Evolutionary conservation across 768 basidiomycete genomes (phyloP).

Genomic region (Hericium alpestre): DNA sequence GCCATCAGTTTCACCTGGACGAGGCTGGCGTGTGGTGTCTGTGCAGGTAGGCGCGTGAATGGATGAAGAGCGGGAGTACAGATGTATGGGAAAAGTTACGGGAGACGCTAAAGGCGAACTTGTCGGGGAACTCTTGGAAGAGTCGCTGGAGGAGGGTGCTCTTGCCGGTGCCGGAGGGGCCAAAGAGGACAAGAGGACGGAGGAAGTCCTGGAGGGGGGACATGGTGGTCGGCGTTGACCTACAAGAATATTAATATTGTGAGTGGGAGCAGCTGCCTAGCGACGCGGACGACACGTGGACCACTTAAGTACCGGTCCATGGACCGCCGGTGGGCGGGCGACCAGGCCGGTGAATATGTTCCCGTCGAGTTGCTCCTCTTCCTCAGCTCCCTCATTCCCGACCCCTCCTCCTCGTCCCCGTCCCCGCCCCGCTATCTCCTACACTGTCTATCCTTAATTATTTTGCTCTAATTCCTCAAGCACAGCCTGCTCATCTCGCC

Average conservation of each 20-base stretch:
- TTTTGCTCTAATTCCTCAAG: constrained; percentile 2
- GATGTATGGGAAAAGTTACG: constrained; percentile 35
- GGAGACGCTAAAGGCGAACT: constrained; percentile 89
- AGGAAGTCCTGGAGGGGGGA: constrained; percentile 30
- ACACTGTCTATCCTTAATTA: constrained; percentile 5
- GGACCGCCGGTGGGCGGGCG: background rate
- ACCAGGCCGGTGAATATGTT: too few species aligned
- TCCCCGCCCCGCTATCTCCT: constrained; percentile 2
- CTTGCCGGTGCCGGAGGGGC: constrained; percentile 91
- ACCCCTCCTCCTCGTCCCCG: constrained; percentile 4
- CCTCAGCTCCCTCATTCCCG: background rate
- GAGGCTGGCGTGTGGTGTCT: constrained; percentile 86
- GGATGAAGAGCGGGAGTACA: background rate
- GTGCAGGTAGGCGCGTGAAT: constrained; percentile 6
- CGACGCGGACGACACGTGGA: background rate
- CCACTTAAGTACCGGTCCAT: background rate
- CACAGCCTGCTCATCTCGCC: background rate
- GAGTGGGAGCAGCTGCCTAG: background rate
- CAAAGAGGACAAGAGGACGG: constrained; percentile 79
- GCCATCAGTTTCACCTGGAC: constrained; percentile 75
- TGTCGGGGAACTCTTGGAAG: constrained; percentile 69
- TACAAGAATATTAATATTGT: background rate
- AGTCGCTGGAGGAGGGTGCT: constrained; percentile 79
- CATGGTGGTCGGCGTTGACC: constrained; percentile 12
- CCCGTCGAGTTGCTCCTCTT: background rate